These are phyloP conservation scores for Malbranchea zuffiana DNA, from an alignment of 2,329 filamentous ascomycete genomes.

Conservation along the genomic window DNA sequence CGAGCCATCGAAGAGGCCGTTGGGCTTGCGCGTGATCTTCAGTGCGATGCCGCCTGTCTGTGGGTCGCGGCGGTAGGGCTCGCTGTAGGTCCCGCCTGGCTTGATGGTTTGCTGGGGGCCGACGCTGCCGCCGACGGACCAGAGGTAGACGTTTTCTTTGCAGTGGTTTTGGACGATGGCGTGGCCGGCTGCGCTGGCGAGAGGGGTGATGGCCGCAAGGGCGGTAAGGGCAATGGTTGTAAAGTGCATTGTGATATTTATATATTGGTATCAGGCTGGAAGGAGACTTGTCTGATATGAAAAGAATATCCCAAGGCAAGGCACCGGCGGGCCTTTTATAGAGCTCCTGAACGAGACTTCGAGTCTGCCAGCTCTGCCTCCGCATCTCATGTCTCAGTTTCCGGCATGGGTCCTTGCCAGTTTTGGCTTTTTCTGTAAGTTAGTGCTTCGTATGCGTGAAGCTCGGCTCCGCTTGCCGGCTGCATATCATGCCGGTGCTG, in stretches of 20 bases:
- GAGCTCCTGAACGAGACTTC: too few species aligned
- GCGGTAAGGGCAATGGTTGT: constrained; percentile 10
- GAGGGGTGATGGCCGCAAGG: constrained; percentile 14
- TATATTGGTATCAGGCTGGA: constrained; percentile 2
- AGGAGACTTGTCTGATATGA: background rate
- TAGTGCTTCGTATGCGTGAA: too few species aligned
- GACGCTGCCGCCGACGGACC: constrained; percentile 26
- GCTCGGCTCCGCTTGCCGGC: too few species aligned
- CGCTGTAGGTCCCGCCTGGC: constrained; percentile 25
- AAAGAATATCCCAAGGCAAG: too few species aligned
- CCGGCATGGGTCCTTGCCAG: too few species aligned
- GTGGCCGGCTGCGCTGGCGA: constrained; percentile 25
- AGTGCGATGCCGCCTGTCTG: constrained; percentile 33
- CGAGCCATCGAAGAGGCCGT: constrained; percentile 29
- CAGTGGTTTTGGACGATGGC: constrained; percentile 30
- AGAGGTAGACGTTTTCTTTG: constrained; percentile 25
- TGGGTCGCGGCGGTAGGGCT: constrained; percentile 27
- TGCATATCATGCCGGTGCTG: too few species aligned
- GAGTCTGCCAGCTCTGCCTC: background rate
- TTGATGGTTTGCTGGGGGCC: constrained; percentile 19
- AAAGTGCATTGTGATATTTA: too few species aligned
- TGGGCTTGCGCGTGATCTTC: constrained; percentile 30
- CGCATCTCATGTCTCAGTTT: too few species aligned
- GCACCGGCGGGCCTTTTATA: too few species aligned
- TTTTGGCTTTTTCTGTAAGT: too few species aligned